Base-by-base conservation (phyloP, 2,329 filamentous ascomycete species). In the Aspergillus udagawae region DNA sequence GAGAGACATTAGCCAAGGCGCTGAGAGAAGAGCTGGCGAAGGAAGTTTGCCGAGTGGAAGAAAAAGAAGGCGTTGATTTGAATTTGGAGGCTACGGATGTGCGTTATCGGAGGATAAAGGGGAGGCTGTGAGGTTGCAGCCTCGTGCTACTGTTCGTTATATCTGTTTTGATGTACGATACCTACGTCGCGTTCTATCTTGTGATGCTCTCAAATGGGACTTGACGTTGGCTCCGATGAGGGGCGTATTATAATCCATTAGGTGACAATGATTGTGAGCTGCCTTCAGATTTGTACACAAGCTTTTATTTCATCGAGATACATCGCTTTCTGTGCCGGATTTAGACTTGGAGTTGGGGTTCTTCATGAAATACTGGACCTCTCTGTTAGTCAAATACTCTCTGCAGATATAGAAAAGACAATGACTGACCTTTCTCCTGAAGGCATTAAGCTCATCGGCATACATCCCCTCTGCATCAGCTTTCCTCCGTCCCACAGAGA, bases 391-490 rank as follows among this genome's bases (percentile, higher is more conserved):
- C 20, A 45, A 27, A 14, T 7, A 47, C 14, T 23, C 21, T 5
- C 14, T 10, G 8, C 9, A 10, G 4, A 42, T 3, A n/a, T 10
- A 29, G 14, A 47, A 4, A 10, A 49, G n/a, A 49, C 10, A 49
- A 27, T 14, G 20, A 44, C 58, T 38, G 64, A 76, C 75, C 66
- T 71, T 84, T 69, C 82, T 82, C 56, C 87, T 78, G 67, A 91
- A 91, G 6, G 78, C 77, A 65, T 91, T 91, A 60, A 90, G 69
- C 42, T 89, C 86, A 73, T 89, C 82, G 1, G 87, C 88, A 23
- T 74, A 83, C 9, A 75, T 73, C 2, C 81, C 83, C 28, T 65
- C 62, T 4, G 65, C 60, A 38, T 73, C 69, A 27, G 58, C 61
- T 49, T 65, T 71, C 52, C 59, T 65, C 81, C 77, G 10, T 70